A percentile compares a stretch with the other conserved stretches of the same genome.
These are phyloP conservation scores for Thelonectria discophora DNA, from an alignment of 2,329 filamentous ascomycete genomes.

Conservation along the genomic window DNA sequence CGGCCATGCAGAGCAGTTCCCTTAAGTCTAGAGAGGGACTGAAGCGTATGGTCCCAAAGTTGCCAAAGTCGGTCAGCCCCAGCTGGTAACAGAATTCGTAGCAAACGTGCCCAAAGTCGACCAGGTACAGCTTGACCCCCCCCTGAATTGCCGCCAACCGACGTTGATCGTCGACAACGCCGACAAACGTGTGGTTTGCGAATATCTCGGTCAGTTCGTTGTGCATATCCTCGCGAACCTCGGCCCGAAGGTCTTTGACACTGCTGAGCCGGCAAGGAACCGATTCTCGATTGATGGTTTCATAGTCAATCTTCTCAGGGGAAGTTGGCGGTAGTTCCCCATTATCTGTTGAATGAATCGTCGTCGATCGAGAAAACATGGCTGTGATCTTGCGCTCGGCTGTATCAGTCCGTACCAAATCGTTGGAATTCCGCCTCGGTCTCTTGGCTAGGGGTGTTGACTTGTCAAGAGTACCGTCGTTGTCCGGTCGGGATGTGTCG, in stretches of 20 bases:
- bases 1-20: constrained; percentile 77
- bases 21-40: constrained; percentile 76
- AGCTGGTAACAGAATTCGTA: constrained; percentile 96
- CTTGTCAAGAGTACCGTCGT: constrained; percentile 44
- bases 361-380: constrained; percentile 76
- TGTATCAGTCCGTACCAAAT: constrained; percentile 88
- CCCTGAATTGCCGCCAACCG: constrained; percentile 93
- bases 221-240: constrained; percentile 84
- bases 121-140: constrained; percentile 88
- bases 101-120: constrained; percentile 89
- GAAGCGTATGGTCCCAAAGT: constrained; percentile 87
- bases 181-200: constrained; percentile 89
- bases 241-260: constrained; percentile 82
- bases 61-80: constrained; percentile 93
- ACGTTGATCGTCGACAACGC: constrained; percentile 85
- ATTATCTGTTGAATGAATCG: constrained; percentile 32
- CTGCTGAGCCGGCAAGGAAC: constrained; percentile 80
- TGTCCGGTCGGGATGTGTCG: constrained; percentile 41
- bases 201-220: constrained; percentile 87
- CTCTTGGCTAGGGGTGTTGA: constrained; percentile 51
- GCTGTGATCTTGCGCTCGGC: constrained; percentile 93
- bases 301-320: constrained; percentile 72
- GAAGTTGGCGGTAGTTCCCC: constrained; percentile 48
- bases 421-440: constrained; percentile 66
- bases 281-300: constrained; percentile 73